phyloP scores from a whole-genome alignment of 192 early-diverging fungal species.

The Entophlyctis luteolus region DNA sequence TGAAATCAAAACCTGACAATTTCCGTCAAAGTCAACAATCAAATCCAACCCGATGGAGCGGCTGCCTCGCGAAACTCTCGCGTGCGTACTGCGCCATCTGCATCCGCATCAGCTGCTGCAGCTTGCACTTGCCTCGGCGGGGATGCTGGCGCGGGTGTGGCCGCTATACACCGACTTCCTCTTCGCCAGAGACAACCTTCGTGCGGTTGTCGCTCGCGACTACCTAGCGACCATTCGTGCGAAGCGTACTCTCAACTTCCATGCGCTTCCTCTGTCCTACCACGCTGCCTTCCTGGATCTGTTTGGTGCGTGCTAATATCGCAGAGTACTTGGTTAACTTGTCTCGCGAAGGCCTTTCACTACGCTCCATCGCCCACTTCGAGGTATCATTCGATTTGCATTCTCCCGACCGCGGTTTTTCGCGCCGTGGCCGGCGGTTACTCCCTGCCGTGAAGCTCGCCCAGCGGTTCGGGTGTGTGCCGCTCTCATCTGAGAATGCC shows the following conservation, averaged over 20 bases:
- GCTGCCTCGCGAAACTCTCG: not conserved
- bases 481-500: not conserved
- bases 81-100: not conserved
- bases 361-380: conserved; percentile 16
- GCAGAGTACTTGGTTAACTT: not conserved
- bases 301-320: not conserved
- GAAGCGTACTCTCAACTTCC: conserved; percentile 18
- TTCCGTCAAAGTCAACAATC: no score
- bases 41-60: not conserved
- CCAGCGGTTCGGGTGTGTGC: not conserved
- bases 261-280: not conserved
- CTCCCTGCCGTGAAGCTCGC: conserved; percentile 11
- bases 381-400: conserved; percentile 6
- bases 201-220: not conserved
- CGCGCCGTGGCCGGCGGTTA: not conserved
- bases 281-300: conserved; percentile 12
- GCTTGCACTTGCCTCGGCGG: not conserved
- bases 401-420: not conserved
- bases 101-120: conserved; percentile 1
- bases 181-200: conserved; percentile 4
- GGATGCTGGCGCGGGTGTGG: not conserved
- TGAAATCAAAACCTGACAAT: no score
- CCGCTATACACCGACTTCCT: not conserved
- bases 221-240: conserved; percentile 5
- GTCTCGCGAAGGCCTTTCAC: not conserved